These are phyloP conservation scores for Colletotrichum cereale DNA, from an alignment of 2,329 filamentous ascomycete species.

Conservation along the genomic window DNA sequence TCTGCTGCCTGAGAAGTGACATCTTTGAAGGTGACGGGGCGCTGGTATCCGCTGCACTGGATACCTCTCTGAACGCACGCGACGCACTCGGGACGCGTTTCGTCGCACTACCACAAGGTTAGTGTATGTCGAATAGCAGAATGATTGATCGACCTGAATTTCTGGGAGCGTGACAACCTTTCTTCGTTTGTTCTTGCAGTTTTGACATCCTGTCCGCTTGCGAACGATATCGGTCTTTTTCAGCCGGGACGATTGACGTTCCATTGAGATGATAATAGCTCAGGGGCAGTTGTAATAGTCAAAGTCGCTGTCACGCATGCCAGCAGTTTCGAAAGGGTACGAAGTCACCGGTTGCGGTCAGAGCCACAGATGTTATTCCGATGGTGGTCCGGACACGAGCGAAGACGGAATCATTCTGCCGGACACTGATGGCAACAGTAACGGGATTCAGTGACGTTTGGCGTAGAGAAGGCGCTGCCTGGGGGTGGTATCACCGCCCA, in stretches of 20 bases:
- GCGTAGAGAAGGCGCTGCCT: not conserved
- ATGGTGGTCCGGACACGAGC: too few species aligned
- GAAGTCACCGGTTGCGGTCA: not conserved
- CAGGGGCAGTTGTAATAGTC: not conserved
- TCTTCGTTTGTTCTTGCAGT: conserved; percentile 29
- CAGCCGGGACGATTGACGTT: conserved; percentile 11
- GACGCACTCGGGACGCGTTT: conserved; percentile 29
- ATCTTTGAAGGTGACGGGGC: conserved; percentile 28
- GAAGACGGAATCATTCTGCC: not conserved
- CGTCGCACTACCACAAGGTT: conserved; percentile 20
- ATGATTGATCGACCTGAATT: too few species aligned
- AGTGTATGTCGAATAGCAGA: not conserved
- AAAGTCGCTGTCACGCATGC: not conserved
- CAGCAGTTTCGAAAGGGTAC: not conserved
- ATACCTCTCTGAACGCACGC: conserved; percentile 29
- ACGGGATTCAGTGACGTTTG: not conserved
- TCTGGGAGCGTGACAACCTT: conserved; percentile 1
- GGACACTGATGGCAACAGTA: not conserved
- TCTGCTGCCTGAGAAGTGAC: conserved; percentile 28
- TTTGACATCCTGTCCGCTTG: conserved; percentile 33
- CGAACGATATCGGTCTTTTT: conserved; percentile 37
- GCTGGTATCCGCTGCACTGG: conserved; percentile 33
- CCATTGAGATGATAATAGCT: too few species aligned
- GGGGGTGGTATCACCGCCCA: not conserved
- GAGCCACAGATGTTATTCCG: too few species aligned